These are phyloP conservation scores for Cercis canadensis DNA, from an alignment of 306 rosid species.

Conservation along the genomic window DNA sequence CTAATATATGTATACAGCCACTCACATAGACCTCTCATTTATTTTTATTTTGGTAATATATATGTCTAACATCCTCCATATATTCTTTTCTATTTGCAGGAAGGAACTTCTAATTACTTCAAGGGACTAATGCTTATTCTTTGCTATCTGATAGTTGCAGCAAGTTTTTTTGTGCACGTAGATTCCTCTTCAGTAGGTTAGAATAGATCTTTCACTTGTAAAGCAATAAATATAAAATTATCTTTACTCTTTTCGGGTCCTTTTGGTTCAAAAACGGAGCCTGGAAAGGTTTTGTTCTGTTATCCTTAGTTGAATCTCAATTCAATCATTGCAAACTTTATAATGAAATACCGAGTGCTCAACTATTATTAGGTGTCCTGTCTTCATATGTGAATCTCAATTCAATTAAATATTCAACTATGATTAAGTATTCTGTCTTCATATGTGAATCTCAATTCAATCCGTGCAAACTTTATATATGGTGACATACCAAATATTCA, in stretches of 20 bases:
- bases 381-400: too few relatives aligned
- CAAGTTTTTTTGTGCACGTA: constrained; percentile 60
- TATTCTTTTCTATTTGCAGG: constrained; percentile 49
- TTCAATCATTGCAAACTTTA: background rate
- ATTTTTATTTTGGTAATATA: too few relatives aligned
- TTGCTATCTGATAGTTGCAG: constrained; percentile 65
- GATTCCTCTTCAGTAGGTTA: constrained; percentile 47
- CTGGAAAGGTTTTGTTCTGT: constrained; percentile 15
- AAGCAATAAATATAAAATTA: too few relatives aligned
- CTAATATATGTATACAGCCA: too few relatives aligned
- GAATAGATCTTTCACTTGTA: background rate
- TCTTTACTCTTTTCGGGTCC: constrained; percentile 5
- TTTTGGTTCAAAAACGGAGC: constrained; percentile 16
- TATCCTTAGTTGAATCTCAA: background rate
- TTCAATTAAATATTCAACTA: too few relatives aligned
- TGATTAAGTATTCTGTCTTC: too few relatives aligned
- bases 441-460: too few relatives aligned
- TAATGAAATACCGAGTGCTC: too few relatives aligned
- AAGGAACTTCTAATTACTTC: constrained; percentile 62
- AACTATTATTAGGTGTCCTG: too few relatives aligned
- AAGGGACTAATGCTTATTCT: constrained; percentile 67
- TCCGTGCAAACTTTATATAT: too few relatives aligned
- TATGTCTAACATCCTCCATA: background rate
- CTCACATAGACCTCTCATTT: too few relatives aligned
- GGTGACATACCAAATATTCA: too few relatives aligned